These are phyloP conservation scores for Suillus americanus DNA, from an alignment of 768 basidiomycete species.

Conservation along the genomic window DNA sequence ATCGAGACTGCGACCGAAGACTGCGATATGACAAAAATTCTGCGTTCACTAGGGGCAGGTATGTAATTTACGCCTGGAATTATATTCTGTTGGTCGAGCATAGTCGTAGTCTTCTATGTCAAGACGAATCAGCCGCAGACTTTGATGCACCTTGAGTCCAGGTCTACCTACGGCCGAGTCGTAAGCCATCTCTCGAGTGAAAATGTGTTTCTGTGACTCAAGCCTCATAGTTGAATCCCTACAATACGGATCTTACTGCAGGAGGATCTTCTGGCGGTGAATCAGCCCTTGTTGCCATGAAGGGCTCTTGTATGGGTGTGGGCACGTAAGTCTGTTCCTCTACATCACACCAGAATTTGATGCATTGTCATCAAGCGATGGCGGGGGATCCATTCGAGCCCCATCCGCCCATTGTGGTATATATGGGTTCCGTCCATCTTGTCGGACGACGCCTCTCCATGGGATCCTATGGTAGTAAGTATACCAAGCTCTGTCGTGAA, in stretches of 20 bases:
- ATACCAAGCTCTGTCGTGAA: neutral
- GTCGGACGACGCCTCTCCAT: constrained; percentile 28
- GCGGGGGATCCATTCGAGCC: constrained; percentile 40
- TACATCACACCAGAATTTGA: neutral
- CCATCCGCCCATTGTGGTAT: constrained; percentile 38
- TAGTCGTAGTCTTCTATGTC: constrained; percentile 39
- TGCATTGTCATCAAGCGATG: constrained; percentile 15
- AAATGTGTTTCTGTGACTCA: neutral
- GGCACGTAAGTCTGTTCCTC: constrained; percentile 32
- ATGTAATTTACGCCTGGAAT: constrained; percentile 4
- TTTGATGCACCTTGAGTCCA: constrained; percentile 39
- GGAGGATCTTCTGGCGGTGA: constrained; percentile 60
- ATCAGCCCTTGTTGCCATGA: constrained; percentile 45
- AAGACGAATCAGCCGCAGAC: constrained; percentile 45
- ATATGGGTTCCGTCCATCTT: constrained; percentile 42
- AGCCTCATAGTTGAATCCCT: constrained; percentile 39
- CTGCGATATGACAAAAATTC: constrained; percentile 31
- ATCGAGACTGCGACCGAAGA: constrained; percentile 26
- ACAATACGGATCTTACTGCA: constrained; percentile 40
- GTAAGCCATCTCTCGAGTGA: constrained; percentile 10
- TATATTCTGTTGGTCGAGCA: constrained; percentile 8
- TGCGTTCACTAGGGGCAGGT: constrained; percentile 44
- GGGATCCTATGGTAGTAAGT: constrained; percentile 20
- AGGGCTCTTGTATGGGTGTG: constrained; percentile 45
- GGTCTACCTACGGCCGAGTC: constrained; percentile 34